Evolutionary conservation across 2,329 filamentous ascomycete species (phyloP), one percentile per base, ranked within the genome.

Genomic region (Fusarium denticulatum): DNA sequence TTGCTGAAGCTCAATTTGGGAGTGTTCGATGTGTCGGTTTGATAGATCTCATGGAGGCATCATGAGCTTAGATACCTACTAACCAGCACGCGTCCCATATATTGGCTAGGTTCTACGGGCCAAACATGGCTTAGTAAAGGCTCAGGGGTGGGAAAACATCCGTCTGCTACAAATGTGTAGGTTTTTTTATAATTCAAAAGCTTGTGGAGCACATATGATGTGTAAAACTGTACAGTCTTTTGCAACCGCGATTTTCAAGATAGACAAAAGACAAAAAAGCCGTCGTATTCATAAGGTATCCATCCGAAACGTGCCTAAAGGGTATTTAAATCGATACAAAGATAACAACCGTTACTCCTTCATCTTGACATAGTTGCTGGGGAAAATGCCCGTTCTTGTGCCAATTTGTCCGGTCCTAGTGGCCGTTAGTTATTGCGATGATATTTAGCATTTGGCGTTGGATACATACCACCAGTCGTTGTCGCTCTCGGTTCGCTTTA

Each of bases 401-500:
- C 95, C 95, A 79, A 98, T 91, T 83, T 93, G 92, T 32, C 96
- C 96, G 24, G 96, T 98, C 96, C 91, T 93, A 75, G 12, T 24
- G 7, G 24, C 18, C 40, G 60, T 73, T 34, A 73, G 64, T 32
- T 43, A 20, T 18, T n/a, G 22, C 24, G 22, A 36, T 10, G 16
- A 11, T 26, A 20, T 28, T 20, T 28, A 26, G 16, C 36, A 7
- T 24, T n/a, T n/a, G 11, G 18, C 16, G 34, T 70, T 58, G 7
- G 11, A 52, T 65, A 88, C 90, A 77, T 87, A 93, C 91, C 96
- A 98, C 96, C 96, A 98, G 82, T 98, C 96, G 64, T 95, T 95
- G 66, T 94, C 93, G 77, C 93, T 98, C 9, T 98, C 94, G 10
- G 96, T 98, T 83, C 93, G 93, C 86, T 99, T 98, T 64, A 97